Evolutionary conservation across 768 basidiomycete genomes (phyloP).

Genomic region (Leucosporidium creatinivorum): DNA sequence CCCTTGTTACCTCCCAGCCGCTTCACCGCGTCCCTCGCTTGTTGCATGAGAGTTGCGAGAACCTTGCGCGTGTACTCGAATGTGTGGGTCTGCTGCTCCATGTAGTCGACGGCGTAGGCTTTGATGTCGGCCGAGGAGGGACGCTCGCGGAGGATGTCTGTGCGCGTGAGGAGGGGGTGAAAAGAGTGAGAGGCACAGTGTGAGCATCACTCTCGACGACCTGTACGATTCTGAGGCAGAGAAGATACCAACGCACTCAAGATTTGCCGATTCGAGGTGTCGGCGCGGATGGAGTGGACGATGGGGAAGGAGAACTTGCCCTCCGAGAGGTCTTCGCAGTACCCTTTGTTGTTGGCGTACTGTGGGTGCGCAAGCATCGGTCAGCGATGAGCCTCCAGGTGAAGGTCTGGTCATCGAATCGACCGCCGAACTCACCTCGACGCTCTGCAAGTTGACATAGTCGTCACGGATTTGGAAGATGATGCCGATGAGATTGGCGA

Average conservation of each 20-base stretch:
- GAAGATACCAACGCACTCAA: slow-evolving; percentile 56
- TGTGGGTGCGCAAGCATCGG: slow-evolving; percentile 38
- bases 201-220: too few species aligned
- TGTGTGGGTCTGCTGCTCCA: slow-evolving; percentile 66
- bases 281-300: slow-evolving; percentile 76
- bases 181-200: too few species aligned
- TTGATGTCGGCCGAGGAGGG: slow-evolving; percentile 76
- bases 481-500: slow-evolving; percentile 90
- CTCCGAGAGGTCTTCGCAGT: slow-evolving; percentile 88
- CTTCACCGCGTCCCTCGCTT: slow-evolving; percentile 60
- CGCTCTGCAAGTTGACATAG: slow-evolving; percentile 50
- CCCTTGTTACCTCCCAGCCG: slow-evolving; percentile 65
- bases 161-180: not conserved
- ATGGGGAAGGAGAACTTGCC: slow-evolving; percentile 97
- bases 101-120: slow-evolving; percentile 67
- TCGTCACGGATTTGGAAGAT: slow-evolving; percentile 96
- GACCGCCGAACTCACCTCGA: not conserved
- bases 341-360: slow-evolving; percentile 67
- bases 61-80: slow-evolving; percentile 80
- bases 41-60: slow-evolving; percentile 57
- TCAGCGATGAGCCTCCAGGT: not conserved
- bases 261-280: slow-evolving; percentile 67
- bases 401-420: not conserved
- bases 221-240: too few species aligned
- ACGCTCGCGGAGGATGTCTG: slow-evolving; percentile 83